A percentile compares a stretch with the other conserved stretches of the same genome.
phyloP scores from a whole-genome alignment of 2,329 filamentous ascomycete genomes.

The Sporothrix mexicana region DNA sequence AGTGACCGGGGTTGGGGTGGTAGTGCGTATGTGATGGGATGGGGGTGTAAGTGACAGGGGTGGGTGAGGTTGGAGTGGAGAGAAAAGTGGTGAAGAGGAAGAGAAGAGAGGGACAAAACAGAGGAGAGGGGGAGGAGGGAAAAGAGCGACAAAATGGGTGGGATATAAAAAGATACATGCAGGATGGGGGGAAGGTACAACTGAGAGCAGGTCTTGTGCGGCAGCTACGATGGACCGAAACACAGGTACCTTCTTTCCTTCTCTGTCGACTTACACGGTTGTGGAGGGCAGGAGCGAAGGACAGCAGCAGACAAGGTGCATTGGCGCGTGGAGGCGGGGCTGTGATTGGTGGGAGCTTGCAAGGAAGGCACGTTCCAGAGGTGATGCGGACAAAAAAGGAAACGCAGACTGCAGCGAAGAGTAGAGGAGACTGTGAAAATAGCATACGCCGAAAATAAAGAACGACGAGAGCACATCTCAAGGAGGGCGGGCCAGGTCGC shows the following conservation, averaged over 20 bases:
- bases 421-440: neutral
- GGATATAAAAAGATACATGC: conserved; percentile 23
- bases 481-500: conserved; percentile 19
- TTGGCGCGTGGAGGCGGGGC: conserved; percentile 12
- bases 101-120: neutral
- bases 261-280: conserved; percentile 16
- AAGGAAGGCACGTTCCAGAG: conserved; percentile 3
- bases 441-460: neutral
- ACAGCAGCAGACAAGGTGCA: neutral
- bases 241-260: neutral
- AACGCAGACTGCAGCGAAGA: neutral
- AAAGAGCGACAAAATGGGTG: conserved; percentile 13
- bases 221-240: neutral
- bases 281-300: conserved; percentile 19
- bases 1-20: conserved; percentile 27
- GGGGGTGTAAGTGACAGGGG: conserved; percentile 19
- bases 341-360: conserved; percentile 30
- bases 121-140: neutral
- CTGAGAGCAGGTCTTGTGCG: neutral
- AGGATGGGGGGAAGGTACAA: conserved; percentile 9
- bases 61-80: conserved; percentile 16
- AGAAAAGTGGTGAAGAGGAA: neutral
- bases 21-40: conserved; percentile 26
- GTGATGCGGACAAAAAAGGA: conserved; percentile 20
- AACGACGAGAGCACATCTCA: neutral